Evolutionary conservation across 305 asterid genomes (phyloP).

Genomic region (Solanum hybrid): DNA sequence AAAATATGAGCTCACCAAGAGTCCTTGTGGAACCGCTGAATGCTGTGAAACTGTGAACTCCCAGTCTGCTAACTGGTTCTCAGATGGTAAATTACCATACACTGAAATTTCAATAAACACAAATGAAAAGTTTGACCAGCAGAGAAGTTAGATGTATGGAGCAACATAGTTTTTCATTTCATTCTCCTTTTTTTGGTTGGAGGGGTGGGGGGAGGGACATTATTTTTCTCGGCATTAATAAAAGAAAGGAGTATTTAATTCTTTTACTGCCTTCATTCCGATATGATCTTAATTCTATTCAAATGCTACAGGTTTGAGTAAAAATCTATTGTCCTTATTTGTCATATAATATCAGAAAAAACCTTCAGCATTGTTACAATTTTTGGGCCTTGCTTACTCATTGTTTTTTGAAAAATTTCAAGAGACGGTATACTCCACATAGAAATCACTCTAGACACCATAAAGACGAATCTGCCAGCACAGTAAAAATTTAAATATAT

Average conservation of each 20-base stretch:
- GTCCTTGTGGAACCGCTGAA: slow-evolving; percentile 97
- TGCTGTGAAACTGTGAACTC: slow-evolving; percentile 93
- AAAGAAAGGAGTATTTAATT: not conserved
- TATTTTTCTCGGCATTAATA: not conserved
- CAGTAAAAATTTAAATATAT: not conserved
- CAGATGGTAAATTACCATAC: slow-evolving; percentile 92
- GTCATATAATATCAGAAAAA: not conserved
- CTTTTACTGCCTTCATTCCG: not conserved
- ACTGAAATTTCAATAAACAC: slow-evolving; percentile 31
- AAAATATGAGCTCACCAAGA: slow-evolving; percentile 47
- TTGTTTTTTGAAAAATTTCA: not conserved
- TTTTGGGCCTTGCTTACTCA: not conserved
- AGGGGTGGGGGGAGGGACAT: not conserved
- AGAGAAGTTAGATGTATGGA: not conserved
- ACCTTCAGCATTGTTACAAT: not conserved
- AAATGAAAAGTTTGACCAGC: not conserved
- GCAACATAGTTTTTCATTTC: not conserved
- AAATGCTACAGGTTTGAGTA: not conserved
- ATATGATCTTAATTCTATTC: not conserved
- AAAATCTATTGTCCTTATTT: not conserved
- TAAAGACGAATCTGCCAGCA: not conserved
- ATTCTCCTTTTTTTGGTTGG: not conserved
- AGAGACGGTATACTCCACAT: not conserved
- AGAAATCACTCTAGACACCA: not conserved
- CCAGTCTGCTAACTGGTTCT: slow-evolving; percentile 86